Base-by-base conservation (phyloP, 345 rosid species). In the Heritiera fomes region DNA sequence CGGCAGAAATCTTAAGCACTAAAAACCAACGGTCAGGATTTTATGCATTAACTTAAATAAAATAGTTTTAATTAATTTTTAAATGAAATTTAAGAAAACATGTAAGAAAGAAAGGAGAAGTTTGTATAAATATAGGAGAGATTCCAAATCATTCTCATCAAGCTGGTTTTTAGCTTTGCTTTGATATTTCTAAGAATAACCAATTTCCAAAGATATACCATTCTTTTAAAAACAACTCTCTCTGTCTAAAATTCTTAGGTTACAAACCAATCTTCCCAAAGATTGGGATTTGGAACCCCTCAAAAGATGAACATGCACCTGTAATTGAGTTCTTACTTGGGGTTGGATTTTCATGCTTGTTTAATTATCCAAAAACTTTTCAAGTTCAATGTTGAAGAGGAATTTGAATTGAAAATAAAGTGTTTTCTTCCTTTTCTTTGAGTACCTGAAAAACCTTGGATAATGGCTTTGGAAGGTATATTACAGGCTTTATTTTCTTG, bases 1-100 rank as follows among this genome's bases (percentile, higher is more conserved):
- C 92, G 94, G 87, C 89, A 76, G 80, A 80, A 80, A 73, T 80
- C 45, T 13, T 74, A 85, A 81, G 68, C 28, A 34, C 18, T 2
- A 47, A 46, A 38, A 34, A 55, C 30, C 79, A 74, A 82, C 72
- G 82, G 80, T 52, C 56, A 34, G 13, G 75, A 84, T 82, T 56
- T 55, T 18, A 20, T 30, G 41, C 30, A 67, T 41, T 1, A 65
- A 14, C 43, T 40, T 41, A 41, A 34, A 34, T 1, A 45, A 68
- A 68, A 17, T 38, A 6, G 8, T 7, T 64, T 14, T 2, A 6
- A 50, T 12, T 12, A 1, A 1, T 34, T 34, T 34, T 34, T 34
- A 8, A 23, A 4, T 3, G 47, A 52, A 55, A 77, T 68, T 50
- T 1, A 2, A 53, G 4, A 52, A 50, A 63, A 63, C 14, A 18